These are phyloP conservation scores for Skeletonema potamos DNA, from an alignment of 108 stramenopile genomes.

Conservation along the genomic window DNA sequence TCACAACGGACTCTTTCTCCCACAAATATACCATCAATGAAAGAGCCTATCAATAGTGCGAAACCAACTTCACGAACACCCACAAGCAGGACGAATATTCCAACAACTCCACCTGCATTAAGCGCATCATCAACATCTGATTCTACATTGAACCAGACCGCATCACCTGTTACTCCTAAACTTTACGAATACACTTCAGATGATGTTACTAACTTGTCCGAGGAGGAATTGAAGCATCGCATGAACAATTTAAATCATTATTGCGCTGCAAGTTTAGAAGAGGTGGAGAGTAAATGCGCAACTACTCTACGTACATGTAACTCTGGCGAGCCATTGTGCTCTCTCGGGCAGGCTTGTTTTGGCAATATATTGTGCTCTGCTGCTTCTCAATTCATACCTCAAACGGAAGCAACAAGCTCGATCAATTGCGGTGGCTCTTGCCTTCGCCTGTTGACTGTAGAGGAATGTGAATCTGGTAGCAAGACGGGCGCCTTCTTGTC, in stretches of 20 bases:
- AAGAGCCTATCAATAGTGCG: neutral
- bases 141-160: neutral
- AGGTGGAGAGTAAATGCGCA: constrained; percentile 27
- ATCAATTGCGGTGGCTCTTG: constrained; percentile 24
- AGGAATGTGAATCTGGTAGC: constrained; percentile 16
- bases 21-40: neutral
- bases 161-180: neutral
- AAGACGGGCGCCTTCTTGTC: neutral
- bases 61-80: neutral
- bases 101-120: neutral
- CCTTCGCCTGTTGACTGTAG: constrained; percentile 13
- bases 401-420: neutral
- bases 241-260: constrained; percentile 29
- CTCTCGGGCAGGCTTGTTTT: constrained; percentile 31
- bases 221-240: constrained; percentile 21
- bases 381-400: neutral
- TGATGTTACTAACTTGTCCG: neutral
- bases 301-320: constrained; percentile 30
- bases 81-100: neutral
- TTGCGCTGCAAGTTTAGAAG: constrained; percentile 33
- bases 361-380: constrained; percentile 26
- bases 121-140: neutral
- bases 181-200: constrained; percentile 8
- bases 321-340: constrained; percentile 27
- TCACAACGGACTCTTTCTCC: constrained; percentile 7